Evolutionary conservation across 768 basidiomycete species (phyloP).

Genomic region (Lactarius sp.): DNA sequence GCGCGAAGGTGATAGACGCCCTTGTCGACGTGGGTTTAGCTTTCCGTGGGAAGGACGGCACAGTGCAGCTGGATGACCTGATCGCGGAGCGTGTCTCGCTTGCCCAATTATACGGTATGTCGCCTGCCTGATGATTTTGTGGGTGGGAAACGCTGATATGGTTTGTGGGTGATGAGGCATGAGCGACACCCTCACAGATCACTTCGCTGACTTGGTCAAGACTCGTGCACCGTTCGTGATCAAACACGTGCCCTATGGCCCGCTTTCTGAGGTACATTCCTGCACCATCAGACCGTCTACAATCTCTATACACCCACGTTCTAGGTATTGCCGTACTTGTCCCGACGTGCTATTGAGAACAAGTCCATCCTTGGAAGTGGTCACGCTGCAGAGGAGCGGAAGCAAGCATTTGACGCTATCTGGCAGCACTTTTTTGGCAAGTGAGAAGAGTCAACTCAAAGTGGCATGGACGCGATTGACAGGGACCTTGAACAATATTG

Average conservation of each 20-base stretch:
- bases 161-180: constrained; percentile 50
- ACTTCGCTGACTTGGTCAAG: constrained; percentile 52
- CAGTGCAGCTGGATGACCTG: constrained; percentile 43
- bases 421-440: constrained; percentile 31
- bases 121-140: background rate
- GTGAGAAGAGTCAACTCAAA: background rate
- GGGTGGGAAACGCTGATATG: background rate
- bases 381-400: constrained; percentile 58
- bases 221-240: constrained; percentile 63
- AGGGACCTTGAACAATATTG: background rate
- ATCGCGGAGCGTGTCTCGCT: constrained; percentile 65
- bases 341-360: constrained; percentile 88
- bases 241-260: constrained; percentile 82
- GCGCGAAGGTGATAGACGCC: constrained; percentile 53
- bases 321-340: constrained; percentile 86
- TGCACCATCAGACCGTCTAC: background rate
- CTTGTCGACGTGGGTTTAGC: constrained; percentile 53
- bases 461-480: background rate
- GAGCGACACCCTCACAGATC: constrained; percentile 75
- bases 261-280: constrained; percentile 51
- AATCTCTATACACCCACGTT: constrained; percentile 22
- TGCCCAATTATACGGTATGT: constrained; percentile 79
- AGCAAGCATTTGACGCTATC: constrained; percentile 50
- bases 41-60: constrained; percentile 29
- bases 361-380: constrained; percentile 78